Conservation (phyloP, 768 basidiomycete genomes). For the Royoungia palumana region DNA sequence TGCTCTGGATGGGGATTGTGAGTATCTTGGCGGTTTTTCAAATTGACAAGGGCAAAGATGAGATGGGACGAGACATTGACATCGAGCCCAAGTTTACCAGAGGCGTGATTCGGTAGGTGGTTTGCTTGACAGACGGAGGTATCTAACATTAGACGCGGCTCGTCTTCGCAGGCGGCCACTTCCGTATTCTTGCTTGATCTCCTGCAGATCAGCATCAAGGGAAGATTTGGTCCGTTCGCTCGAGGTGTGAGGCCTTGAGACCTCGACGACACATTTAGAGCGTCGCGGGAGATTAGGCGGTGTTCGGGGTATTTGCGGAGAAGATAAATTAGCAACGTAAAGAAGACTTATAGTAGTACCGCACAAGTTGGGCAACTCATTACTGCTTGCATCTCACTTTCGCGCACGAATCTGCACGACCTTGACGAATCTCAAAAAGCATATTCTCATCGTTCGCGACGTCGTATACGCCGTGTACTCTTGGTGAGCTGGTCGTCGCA, state of each 20-base stretch:
- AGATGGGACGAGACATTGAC: slow-evolving; percentile 21
- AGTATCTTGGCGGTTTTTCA: slow-evolving; percentile 25
- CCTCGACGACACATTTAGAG: background rate
- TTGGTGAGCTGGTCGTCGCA: slow-evolving; percentile 13
- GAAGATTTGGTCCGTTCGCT: slow-evolving; percentile 17
- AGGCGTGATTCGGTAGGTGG: slow-evolving; percentile 32
- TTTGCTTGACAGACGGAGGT: slow-evolving; percentile 5
- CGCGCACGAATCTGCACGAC: slow-evolving; percentile 17
- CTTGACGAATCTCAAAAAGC: slow-evolving; percentile 6
- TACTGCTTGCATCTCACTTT: too few species aligned
- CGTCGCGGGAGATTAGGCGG: slow-evolving; percentile 13
- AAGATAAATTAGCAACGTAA: slow-evolving; percentile 22
- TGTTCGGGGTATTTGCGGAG: slow-evolving; percentile 17
- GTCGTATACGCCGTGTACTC: slow-evolving; percentile 4
- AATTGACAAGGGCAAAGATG: slow-evolving; percentile 22
- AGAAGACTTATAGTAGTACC: slow-evolving; percentile 4
- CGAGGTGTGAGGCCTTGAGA: slow-evolving; percentile 11
- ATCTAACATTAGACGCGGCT: slow-evolving; percentile 10
- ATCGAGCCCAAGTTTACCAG: slow-evolving; percentile 29
- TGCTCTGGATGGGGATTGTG: slow-evolving; percentile 31
- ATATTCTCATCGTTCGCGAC: background rate
- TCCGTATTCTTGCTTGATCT: slow-evolving; percentile 30
- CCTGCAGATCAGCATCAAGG: slow-evolving; percentile 26
- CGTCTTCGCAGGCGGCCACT: slow-evolving; percentile 26
- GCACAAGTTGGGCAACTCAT: slow-evolving; percentile 2